phyloP scores from a whole-genome alignment of 2,329 filamentous ascomycete genomes.

The Pyrenophora graminea region DNA sequence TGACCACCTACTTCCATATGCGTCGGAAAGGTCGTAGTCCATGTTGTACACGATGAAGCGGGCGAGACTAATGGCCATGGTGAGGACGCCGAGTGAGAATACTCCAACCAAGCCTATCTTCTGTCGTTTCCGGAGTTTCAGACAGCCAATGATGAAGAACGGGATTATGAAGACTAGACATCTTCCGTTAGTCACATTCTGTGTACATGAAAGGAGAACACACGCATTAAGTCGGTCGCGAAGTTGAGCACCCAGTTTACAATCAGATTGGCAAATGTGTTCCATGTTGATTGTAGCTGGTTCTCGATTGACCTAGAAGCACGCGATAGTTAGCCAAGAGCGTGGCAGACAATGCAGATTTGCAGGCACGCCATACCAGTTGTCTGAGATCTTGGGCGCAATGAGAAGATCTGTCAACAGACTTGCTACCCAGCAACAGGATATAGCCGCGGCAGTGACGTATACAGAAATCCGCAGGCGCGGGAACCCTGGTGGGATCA shows the following conservation, averaged over 20 bases:
- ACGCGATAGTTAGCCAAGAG: not conserved
- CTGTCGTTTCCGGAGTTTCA: conserved; percentile 29
- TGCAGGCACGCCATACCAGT: conserved; percentile 16
- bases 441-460: conserved; percentile 10
- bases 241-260: conserved; percentile 27
- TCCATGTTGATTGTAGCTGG: conserved; percentile 26
- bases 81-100: conserved; percentile 27
- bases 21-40: conserved; percentile 23
- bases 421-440: conserved; percentile 16
- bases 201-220: not conserved
- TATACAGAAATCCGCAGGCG: conserved; percentile 25
- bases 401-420: conserved; percentile 22
- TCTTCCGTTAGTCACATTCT: not conserved
- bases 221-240: conserved; percentile 25
- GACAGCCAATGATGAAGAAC: conserved; percentile 27
- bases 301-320: conserved; percentile 19
- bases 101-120: conserved; percentile 29
- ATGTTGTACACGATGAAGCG: conserved; percentile 28
- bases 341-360: not conserved
- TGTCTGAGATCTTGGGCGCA: conserved; percentile 18
- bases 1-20: conserved; percentile 22
- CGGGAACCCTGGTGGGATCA: conserved; percentile 25
- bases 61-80: conserved; percentile 26
- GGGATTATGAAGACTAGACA: conserved; percentile 24
- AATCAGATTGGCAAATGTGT: conserved; percentile 15